Conservation (phyloP, 176 grass and related monocot genomes). For the Hordeum marinum region DNA sequence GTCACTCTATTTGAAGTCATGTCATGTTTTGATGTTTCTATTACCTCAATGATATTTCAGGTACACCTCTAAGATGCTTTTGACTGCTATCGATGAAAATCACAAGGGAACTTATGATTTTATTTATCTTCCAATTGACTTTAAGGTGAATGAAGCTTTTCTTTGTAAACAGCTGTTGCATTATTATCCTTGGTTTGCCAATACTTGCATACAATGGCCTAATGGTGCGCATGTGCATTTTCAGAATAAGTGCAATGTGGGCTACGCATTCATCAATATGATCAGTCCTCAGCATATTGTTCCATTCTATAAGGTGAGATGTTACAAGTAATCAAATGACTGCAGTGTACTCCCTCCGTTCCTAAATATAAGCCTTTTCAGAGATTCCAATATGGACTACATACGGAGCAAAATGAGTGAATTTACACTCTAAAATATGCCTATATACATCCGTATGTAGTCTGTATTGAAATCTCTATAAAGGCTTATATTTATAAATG, state of each 20-base stretch:
- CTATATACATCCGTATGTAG: no score
- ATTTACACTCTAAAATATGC: no score
- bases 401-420: no score
- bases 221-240: slow-evolving; percentile 24
- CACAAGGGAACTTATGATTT: slow-evolving; percentile 95
- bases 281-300: slow-evolving; percentile 84
- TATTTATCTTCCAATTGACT: slow-evolving; percentile 95
- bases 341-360: background rate
- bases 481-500: no score
- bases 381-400: no score
- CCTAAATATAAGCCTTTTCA: no score
- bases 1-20: background rate
- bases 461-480: no score
- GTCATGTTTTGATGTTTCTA: slow-evolving; percentile 28
- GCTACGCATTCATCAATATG: slow-evolving; percentile 97
- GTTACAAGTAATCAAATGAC: slow-evolving; percentile 4
- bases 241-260: slow-evolving; percentile 98
- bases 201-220: slow-evolving; percentile 11
- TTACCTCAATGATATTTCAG: slow-evolving; percentile 36
- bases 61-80: slow-evolving; percentile 98
- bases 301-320: slow-evolving; percentile 87
- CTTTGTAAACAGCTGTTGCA: background rate
- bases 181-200: slow-evolving; percentile 4
- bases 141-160: slow-evolving; percentile 52
- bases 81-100: slow-evolving; percentile 93